These are phyloP conservation scores for Microbotryomycetes sp. DNA, from an alignment of 1,284 basidiomycete species.

Conservation along the genomic window DNA sequence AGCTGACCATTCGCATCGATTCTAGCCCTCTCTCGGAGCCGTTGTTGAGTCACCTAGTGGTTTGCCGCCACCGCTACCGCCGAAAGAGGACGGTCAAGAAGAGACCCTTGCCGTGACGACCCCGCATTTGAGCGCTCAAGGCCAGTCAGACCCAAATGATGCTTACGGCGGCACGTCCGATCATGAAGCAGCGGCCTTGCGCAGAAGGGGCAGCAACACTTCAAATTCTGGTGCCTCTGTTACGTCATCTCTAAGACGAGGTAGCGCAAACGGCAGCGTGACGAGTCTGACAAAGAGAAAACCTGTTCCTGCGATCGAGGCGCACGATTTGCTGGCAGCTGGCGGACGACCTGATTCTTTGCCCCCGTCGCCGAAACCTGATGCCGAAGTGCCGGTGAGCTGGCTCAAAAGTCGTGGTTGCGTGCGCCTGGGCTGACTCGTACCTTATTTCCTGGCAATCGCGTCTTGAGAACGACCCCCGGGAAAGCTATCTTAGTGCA, in stretches of 20 bases:
- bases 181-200: too few species aligned
- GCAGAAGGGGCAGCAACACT: too few species aligned
- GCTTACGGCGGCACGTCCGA: neutral
- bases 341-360: conserved; percentile 8
- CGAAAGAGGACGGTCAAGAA: neutral
- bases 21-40: too few species aligned
- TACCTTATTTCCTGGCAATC: neutral
- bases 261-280: neutral
- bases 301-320: neutral
- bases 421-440: neutral
- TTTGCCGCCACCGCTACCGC: neutral
- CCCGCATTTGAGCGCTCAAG: neutral
- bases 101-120: too few species aligned
- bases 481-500: conserved; percentile 7
- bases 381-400: conserved; percentile 17
- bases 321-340: neutral
- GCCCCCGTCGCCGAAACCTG: conserved; percentile 15
- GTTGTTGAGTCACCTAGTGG: too few species aligned
- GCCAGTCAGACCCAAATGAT: too few species aligned
- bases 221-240: too few species aligned
- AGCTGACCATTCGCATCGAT: too few species aligned
- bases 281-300: neutral
- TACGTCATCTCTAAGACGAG: neutral
- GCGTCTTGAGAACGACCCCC: neutral
- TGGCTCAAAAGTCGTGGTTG: neutral